Conservation (phyloP, 176 grass and related monocot species). For the Rhynchospora breviuscula region DNA sequence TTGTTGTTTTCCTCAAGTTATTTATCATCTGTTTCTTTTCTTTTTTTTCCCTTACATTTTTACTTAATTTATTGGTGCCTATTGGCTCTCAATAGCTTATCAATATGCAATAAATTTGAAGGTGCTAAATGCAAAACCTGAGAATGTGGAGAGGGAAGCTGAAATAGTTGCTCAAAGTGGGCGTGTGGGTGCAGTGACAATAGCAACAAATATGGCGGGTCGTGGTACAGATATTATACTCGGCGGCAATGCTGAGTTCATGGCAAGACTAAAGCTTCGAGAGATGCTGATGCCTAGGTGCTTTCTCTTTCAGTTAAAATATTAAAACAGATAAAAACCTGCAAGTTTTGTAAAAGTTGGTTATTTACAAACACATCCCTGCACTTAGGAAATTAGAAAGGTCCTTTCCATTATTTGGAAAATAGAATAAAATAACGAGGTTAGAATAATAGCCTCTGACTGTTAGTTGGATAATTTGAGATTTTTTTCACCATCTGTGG, state of each 20-base stretch:
- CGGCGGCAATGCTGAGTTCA: constrained; percentile 96
- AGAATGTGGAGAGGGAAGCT: constrained; percentile 97
- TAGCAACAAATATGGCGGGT: constrained; percentile 97
- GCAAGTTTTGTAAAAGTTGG: too few relatives aligned
- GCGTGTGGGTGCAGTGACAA: constrained; percentile 83
- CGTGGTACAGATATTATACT: constrained; percentile 99
- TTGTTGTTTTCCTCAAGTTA: neutral
- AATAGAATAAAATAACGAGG: too few relatives aligned
- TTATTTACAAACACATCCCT: neutral
- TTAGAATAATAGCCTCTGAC: neutral
- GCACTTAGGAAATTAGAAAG: neutral
- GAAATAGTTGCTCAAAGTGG: constrained; percentile 98
- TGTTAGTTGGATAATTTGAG: neutral
- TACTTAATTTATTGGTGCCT: neutral
- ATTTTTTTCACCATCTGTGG: neutral
- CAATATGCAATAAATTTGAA: constrained; percentile 27
- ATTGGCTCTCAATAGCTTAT: constrained; percentile 2
- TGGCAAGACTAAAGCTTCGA: constrained; percentile 89
- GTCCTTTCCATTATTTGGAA: neutral
- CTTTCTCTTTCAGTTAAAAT: constrained; percentile 16
- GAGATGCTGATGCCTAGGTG: constrained; percentile 96
- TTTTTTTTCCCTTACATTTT: neutral
- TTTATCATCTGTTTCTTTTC: neutral
- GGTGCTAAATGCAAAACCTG: constrained; percentile 97
- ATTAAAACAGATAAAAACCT: neutral